Base-by-base conservation (phyloP, 352 stramenopile species). In the Aphanomyces invadans region DNA sequence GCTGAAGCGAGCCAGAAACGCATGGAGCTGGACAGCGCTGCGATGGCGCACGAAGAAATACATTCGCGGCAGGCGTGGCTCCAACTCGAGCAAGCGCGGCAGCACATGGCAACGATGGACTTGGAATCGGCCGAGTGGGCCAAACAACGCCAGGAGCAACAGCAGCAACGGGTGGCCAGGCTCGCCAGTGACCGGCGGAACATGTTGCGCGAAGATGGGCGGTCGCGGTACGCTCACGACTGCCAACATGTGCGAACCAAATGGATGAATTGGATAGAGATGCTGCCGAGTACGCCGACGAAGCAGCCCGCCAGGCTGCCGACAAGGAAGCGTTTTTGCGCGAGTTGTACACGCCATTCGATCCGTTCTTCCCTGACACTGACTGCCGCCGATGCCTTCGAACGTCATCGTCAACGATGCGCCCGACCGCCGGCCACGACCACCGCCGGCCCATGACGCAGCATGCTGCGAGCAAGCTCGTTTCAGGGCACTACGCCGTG, bases 311-410 rank as follows among this genome's bases (percentile, higher is more conserved):
- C 11, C 19, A 12, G 21, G 17, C 31, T 12, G 11, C 19, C 2
- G 39, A 12, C 2, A 32, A 38, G 7, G 10, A 51, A 10, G n/a
- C 12, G 23, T 64, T 64, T 52, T 49, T 64, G 36, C 21, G 38
- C 3, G 55, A 64, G 4, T 46, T 64, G 21, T 64, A 64, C 36
- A 64, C 55, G 23, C 55, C 55, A 17, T 64, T 64, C 29, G 36
- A 64, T 11, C 55, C 55, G 4, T 51, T 36, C 33, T 64, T 64
- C 32, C 4, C 55, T 25, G 55, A 52, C 33, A 32, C 12, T 10
- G 55, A 64, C 12, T 4, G 19, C 9, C 19, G 31, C 10, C 21
- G 38, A 45, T 19, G 23, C 36, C 39, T 45, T 11, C 1, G 21
- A 3, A 21, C 25, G n/a, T n/a, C n/a, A n/a, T n/a, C n/a, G n/a